phyloP scores from a whole-genome alignment of 2,329 filamentous ascomycete genomes.

The Aphanoascus verrucosus region DNA sequence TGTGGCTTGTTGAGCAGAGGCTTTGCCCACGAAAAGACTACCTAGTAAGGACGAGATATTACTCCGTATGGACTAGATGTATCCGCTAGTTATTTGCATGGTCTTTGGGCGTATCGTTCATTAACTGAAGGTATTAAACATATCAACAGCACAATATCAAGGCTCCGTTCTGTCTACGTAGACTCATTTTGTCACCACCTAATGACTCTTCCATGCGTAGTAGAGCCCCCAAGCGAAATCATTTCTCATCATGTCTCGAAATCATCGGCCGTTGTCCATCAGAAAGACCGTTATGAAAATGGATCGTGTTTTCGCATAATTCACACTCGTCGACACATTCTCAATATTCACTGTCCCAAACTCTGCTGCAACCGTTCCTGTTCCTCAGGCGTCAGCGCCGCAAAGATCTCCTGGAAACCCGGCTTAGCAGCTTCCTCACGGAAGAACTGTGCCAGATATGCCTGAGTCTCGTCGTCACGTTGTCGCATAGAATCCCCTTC shows the following conservation, averaged over 20 bases:
- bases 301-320: too few relatives aligned
- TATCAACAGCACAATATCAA: too few relatives aligned
- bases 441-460: slow-evolving; percentile 76
- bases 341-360: slow-evolving; percentile 6
- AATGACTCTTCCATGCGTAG: not conserved
- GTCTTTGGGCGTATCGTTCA: too few relatives aligned
- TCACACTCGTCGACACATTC: not conserved
- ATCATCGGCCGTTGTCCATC: not conserved
- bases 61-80: too few relatives aligned
- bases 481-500: slow-evolving; percentile 46
- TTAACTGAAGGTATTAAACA: too few relatives aligned
- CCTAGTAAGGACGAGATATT: too few relatives aligned
- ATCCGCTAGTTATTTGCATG: too few relatives aligned
- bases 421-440: slow-evolving; percentile 42
- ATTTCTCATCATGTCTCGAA: not conserved
- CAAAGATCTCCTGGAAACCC: slow-evolving; percentile 47
- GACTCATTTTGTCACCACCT: not conserved
- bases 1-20: not conserved
- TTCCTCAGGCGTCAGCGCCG: slow-evolving; percentile 44
- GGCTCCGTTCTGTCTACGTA: too few relatives aligned
- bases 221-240: not conserved
- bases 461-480: slow-evolving; percentile 82
- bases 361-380: slow-evolving; percentile 31
- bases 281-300: not conserved
- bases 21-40: too few relatives aligned